A percentile compares a stretch with the other conserved stretches of the same genome.
Evolutionary conservation across 345 rosid species (phyloP).

Genomic region (Lepidium aucheri): DNA sequence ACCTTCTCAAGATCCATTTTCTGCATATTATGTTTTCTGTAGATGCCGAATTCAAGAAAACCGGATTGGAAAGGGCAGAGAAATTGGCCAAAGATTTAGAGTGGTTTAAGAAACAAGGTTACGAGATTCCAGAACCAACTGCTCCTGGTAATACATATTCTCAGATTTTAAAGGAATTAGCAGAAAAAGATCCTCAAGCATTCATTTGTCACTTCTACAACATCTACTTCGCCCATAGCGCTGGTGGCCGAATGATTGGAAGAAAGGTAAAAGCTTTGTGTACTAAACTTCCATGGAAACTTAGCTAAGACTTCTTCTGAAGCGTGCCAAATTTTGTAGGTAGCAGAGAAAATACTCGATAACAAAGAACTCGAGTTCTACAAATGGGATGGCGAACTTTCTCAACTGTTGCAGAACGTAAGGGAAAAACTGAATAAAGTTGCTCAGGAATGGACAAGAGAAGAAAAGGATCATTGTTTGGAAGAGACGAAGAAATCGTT

Average conservation of each 20-base stretch:
- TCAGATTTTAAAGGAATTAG: constrained; percentile 48
- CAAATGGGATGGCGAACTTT: constrained; percentile 87
- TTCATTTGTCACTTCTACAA: constrained; percentile 98
- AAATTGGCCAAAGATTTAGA: constrained; percentile 63
- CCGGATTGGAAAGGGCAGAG: constrained; percentile 77
- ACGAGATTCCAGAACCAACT: constrained; percentile 73
- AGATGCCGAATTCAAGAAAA: constrained; percentile 85
- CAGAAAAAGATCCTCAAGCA: constrained; percentile 89
- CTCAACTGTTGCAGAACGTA: constrained; percentile 64
- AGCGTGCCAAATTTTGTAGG: constrained; percentile 31
- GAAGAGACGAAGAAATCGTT: constrained; percentile 95
- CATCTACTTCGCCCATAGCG: constrained; percentile 82
- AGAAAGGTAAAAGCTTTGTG: constrained; percentile 47
- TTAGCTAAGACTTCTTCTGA: background rate
- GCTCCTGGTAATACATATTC: constrained; percentile 64
- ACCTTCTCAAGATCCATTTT: background rate
- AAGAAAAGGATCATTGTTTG: constrained; percentile 85
- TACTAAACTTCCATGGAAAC: background rate
- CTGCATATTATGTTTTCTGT: background rate
- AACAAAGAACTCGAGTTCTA: constrained; percentile 66
- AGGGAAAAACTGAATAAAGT: constrained; percentile 75
- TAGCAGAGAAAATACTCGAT: constrained; percentile 60
- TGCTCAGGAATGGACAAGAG: constrained; percentile 81
- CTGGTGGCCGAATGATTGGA: constrained; percentile 98
- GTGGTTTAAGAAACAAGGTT: constrained; percentile 90